These are phyloP conservation scores for Carallia pectinifolia DNA, from an alignment of 345 rosid genomes.

Conservation along the genomic window DNA sequence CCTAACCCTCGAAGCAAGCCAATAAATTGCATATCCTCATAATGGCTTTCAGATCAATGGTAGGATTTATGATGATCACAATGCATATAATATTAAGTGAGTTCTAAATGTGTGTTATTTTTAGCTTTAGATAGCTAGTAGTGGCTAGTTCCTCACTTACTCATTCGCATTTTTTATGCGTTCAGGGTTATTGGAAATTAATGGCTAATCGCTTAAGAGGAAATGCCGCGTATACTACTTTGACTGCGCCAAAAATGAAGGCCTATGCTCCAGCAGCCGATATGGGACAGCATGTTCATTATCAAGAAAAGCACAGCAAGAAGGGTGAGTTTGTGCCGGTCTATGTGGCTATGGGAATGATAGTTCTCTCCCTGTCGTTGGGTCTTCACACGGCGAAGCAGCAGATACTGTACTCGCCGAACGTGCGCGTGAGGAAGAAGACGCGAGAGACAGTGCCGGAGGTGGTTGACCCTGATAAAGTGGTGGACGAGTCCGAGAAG, in stretches of 20 bases:
- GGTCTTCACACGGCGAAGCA: constrained; percentile 60
- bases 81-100: too few species aligned
- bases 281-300: too few species aligned
- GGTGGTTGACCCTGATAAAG: constrained; percentile 60
- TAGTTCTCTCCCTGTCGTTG: constrained; percentile 40
- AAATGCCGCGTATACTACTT: constrained; percentile 34
- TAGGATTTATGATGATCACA: too few species aligned
- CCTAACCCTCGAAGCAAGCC: too few species aligned
- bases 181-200: constrained; percentile 42
- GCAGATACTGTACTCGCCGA: constrained; percentile 55
- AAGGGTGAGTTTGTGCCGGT: constrained; percentile 50
- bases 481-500: constrained; percentile 43
- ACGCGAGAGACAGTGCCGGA: constrained; percentile 68
- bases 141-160: too few species aligned
- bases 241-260: constrained; percentile 36
- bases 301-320: background rate
- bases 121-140: too few species aligned
- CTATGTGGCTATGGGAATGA: constrained; percentile 47
- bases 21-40: too few species aligned
- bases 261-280: constrained; percentile 20
- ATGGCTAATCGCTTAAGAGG: constrained; percentile 26
- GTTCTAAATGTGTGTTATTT: too few species aligned
- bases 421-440: constrained; percentile 67
- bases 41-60: too few species aligned
- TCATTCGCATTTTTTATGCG: too few species aligned